Evolutionary conservation across 2,329 filamentous ascomycete genomes (phyloP), one percentile per base, ranked within the genome.

Genomic region (Pseudocercospora fuligena): DNA sequence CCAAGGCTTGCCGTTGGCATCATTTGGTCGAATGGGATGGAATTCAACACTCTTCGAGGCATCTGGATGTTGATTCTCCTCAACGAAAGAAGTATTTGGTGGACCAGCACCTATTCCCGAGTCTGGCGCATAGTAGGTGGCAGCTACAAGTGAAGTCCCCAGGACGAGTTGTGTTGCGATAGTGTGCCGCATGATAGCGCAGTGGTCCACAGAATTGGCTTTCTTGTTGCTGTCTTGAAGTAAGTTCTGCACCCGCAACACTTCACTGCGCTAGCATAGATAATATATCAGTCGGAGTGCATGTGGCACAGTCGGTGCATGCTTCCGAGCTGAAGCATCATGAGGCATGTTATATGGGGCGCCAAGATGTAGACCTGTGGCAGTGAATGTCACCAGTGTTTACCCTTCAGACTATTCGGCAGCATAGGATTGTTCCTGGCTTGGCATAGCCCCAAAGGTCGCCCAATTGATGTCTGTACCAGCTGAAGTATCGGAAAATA

Each of bases 361-460:
- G 46, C 49, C 49, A 54, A 54, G 49, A 11, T 14, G 5, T 16
- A 16, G 19, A 25, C 31, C 31, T 11, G 49, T 27, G 49, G 49
- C 49, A 54, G 49, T 54, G 49, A 54, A 54, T 54, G 49, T 54
- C 25, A 36, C 33, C 11, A 36, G 33, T 33, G 31, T 33, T 33
- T 53, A 53, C 49, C 23, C 49, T 29, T 5, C 6, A 2, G 5
- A 25, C 14, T 27, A 12, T 54, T 25, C 14, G 49, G 49, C 49
- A 29, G 4, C 14, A 25, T 3, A 54, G 49, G 21, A 54, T 31
- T n/a, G 49, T 29, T 23, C 49, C 19, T 25, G n/a, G 47, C 47
- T 51, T 51, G 47, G 47, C 47, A 21, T 46, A 53, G 19, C 23
- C 29, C 8, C 14, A 53, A 27, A 19, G n/a, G 23, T 27, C 8